Evolutionary conservation across 805 yeast species (phyloP).

Genomic region (Candida silvicultrix): DNA sequence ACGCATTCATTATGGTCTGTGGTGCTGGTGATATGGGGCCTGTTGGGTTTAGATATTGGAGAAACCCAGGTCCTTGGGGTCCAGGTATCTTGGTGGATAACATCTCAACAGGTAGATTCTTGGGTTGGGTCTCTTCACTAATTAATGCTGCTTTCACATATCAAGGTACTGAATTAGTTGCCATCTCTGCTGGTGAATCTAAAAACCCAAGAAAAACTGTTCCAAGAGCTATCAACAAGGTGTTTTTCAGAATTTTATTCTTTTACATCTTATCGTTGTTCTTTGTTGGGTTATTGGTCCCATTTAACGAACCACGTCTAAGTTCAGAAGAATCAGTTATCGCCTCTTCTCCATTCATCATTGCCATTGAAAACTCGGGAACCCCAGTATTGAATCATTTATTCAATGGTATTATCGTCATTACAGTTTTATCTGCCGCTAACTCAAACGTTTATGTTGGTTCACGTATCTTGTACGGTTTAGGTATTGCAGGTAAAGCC

Average conservation of each 20-base stretch:
- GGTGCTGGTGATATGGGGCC: slow-evolving; percentile 33
- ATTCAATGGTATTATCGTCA: slow-evolving; percentile 58
- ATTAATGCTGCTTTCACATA: slow-evolving; percentile 52
- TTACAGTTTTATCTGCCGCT: slow-evolving; percentile 63
- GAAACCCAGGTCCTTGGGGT: slow-evolving; percentile 63
- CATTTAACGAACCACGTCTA: slow-evolving; percentile 50
- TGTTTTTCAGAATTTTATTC: slow-evolving; percentile 52
- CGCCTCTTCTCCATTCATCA: slow-evolving; percentile 60
- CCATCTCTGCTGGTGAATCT: slow-evolving; percentile 56
- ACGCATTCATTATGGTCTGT: slow-evolving; percentile 36
- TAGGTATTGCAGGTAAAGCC: slow-evolving; percentile 51
- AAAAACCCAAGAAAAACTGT: slow-evolving; percentile 58
- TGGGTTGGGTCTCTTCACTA: slow-evolving; percentile 49
- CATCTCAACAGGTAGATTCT: slow-evolving; percentile 37
- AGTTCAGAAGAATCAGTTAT: slow-evolving; percentile 27
- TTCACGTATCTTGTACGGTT: slow-evolving; percentile 54
- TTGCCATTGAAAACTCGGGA: slow-evolving; percentile 60
- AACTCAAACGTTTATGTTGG: slow-evolving; percentile 67
- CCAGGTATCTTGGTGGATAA: slow-evolving; percentile 40
- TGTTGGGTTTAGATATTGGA: slow-evolving; percentile 45
- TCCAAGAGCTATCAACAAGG: slow-evolving; percentile 62
- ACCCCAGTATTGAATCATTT: slow-evolving; percentile 56
- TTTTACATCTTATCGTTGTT: slow-evolving; percentile 57
- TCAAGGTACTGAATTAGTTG: slow-evolving; percentile 55
- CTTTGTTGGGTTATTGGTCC: slow-evolving; percentile 60